These are phyloP conservation scores for Noccaea caerulescens DNA, from an alignment of 345 rosid genomes.

Conservation along the genomic window DNA sequence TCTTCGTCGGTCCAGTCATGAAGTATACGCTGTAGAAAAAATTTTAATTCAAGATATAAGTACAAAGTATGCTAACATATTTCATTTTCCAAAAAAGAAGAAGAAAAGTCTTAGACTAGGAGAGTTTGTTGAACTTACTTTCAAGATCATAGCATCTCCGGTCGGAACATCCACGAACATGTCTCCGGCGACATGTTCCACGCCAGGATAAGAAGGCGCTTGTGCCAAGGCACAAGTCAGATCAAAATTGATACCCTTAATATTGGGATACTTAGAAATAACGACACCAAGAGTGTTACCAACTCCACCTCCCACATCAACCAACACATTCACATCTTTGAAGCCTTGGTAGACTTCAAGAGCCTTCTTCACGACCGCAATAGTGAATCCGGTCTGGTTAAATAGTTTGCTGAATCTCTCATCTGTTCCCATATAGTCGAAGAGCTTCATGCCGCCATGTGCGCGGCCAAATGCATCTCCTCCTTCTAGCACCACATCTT, in stretches of 20 bases:
- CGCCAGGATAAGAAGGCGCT: conserved; percentile 46
- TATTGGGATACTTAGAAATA: conserved; percentile 50
- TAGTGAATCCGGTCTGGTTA: conserved; percentile 51
- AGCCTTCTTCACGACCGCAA: conserved; percentile 52
- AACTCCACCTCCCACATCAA: conserved; percentile 72
- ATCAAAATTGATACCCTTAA: conserved; percentile 57
- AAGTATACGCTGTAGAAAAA: conserved; percentile 45
- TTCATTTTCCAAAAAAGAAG: background rate
- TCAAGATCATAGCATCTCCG: conserved; percentile 81
- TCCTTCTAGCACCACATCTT: conserved; percentile 57
- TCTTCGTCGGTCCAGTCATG: conserved; percentile 51
- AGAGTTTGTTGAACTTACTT: conserved; percentile 46
- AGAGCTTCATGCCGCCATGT: conserved; percentile 54
- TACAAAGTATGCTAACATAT: background rate
- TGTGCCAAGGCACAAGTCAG: conserved; percentile 39
- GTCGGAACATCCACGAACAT: conserved; percentile 73
- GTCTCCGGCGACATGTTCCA: conserved; percentile 79
- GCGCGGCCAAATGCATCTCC: conserved; percentile 62
- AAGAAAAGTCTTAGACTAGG: too few relatives aligned
- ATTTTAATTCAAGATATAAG: background rate
- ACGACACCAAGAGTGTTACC: conserved; percentile 54
- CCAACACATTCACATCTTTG: conserved; percentile 48
- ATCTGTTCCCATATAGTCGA: conserved; percentile 51
- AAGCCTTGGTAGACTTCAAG: conserved; percentile 61
- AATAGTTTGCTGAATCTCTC: conserved; percentile 55